Base-by-base conservation (phyloP, 139 green algal genomes). In the Mychonastes homosphaera region DNA sequence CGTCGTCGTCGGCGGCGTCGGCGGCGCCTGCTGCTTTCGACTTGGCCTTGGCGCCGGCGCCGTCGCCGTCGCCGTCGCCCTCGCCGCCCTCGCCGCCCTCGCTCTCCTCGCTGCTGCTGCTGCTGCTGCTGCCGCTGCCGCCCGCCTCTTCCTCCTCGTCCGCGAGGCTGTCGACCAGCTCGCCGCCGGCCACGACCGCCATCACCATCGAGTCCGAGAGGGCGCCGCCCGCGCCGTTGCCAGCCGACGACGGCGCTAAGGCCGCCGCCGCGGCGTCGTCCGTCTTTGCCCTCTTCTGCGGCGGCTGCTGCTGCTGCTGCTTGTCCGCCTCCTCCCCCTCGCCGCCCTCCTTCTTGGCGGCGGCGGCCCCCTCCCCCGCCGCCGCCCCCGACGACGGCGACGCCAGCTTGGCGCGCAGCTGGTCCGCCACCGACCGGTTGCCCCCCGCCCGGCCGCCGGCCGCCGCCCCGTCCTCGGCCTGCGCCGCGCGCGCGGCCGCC, bases 121-220 rank as follows among this genome's bases (percentile, higher is more conserved):
- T 56, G 30, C 23, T 44, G 45, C 43, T 64, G 45, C 66, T 48
- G 54, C 58, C n/a, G n/a, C n/a, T n/a, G n/a, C n/a, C n/a, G n/a
- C n/a, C n/a, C 24, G 28, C 36, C 35, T 67, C 67, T 15, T 18
- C 55, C 8, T 53, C 64, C 23, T 45, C 56, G 19, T 48, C 47
- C 47, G 13, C 50, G 5, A 53, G 3, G n/a, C n/a, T n/a, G n/a
- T n/a, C n/a, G n/a, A n/a, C n/a, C n/a, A n/a, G n/a, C n/a, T n/a
- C n/a, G n/a, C n/a, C n/a, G n/a, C n/a, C n/a, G n/a, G n/a, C n/a
- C n/a, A n/a, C n/a, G n/a, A n/a, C n/a, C n/a, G n/a, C n/a, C n/a
- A n/a, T n/a, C n/a, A n/a, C n/a, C n/a, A n/a, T n/a, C n/a, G n/a
- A n/a, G n/a, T n/a, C n/a, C n/a, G n/a, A n/a, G n/a, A n/a, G n/a